Percentiles rank a stretch among this genome's conserved stretches.
These are phyloP conservation scores for Saturnispora besseyi DNA, from an alignment of 805 yeast species.

Conservation along the genomic window DNA sequence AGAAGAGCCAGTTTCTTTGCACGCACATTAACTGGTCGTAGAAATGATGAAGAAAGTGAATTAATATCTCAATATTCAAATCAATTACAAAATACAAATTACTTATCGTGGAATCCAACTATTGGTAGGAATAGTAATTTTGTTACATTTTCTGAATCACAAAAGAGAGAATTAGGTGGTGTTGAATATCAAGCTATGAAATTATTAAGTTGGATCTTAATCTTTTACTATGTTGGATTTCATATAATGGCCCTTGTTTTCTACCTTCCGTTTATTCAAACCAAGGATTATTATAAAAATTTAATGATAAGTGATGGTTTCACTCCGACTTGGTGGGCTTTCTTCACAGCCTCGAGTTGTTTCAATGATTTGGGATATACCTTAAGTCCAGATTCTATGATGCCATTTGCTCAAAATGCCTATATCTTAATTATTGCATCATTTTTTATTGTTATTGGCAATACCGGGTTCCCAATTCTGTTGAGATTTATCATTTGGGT, in stretches of 20 bases:
- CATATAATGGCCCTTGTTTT: conserved; percentile 47
- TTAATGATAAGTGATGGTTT: conserved; percentile 48
- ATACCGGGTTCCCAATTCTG: conserved; percentile 87
- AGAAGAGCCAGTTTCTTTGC: conserved; percentile 12
- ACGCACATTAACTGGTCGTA: conserved; percentile 13
- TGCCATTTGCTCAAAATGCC: conserved; percentile 50
- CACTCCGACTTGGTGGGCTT: conserved; percentile 87
- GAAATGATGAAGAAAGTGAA: conserved; percentile 13
- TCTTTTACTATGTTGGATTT: conserved; percentile 66
- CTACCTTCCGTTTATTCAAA: conserved; percentile 54
- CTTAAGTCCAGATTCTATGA: conserved; percentile 74
- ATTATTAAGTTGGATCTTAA: conserved; percentile 55
- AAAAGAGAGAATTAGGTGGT: conserved; percentile 93
- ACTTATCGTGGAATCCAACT: conserved; percentile 84
- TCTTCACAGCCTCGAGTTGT: conserved; percentile 69
- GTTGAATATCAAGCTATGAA: conserved; percentile 91
- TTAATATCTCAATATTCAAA: conserved; percentile 20
- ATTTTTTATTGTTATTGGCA: conserved; percentile 80
- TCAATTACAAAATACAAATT: conserved; percentile 40
- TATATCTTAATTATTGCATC: conserved; percentile 56
- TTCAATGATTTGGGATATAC: conserved; percentile 85
- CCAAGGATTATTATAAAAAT: conserved; percentile 32
- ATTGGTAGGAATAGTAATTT: conserved; percentile 91
- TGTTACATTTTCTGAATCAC: conserved; percentile 69
- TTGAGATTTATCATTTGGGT: conserved; percentile 79